Evolutionary conservation across 306 rosid species (phyloP), one percentile per base, ranked within the genome.

Genomic region (Acacia crassicarpa): DNA sequence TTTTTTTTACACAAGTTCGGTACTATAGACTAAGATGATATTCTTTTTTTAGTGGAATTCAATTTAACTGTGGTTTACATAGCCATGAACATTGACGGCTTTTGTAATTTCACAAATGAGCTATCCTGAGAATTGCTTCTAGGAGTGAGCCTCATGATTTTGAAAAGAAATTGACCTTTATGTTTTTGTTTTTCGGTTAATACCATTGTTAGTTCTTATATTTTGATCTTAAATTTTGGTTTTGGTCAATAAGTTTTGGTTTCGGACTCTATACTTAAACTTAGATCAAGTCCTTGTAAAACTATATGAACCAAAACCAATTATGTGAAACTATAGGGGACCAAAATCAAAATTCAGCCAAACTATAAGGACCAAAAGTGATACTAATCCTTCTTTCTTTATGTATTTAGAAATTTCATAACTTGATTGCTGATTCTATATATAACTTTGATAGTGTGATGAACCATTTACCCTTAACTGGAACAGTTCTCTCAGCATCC

Each of bases 401-500:
- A 54, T 54, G 3, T 76, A 80, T 74, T 85, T 71, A 14, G 51
- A 41, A 77, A 73, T 78, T 74, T 43, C 82, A 78, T 65, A 23
- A 72, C 77, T 49, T 80, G 80, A 74, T 77, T 88, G 71, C 43
- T 88, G 79, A 79, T 74, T 77, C 46, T 76, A 41, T 53, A 41
- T 53, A 27, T 87, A 67, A 46, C 82, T 74, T 83, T 81, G 80
- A 78, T 88, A 92, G 97, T 78, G 84, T 56, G 82, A 77, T 75
- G 85, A 81, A 82, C 73, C 48, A 65, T 86, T 87, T 81, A 54
- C 88, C 91, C 48, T 82, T 94, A 61, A 85, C 83, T 54, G 87
- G 85, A 51, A 84, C 94, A 62, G 83, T 94, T 84, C 81, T 94
- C 82, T 90, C 95, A 9, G 87, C 94, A 32, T 91, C 98, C 72